Base-by-base conservation (phyloP, 345 rosid species). In the Acer negundo region DNA sequence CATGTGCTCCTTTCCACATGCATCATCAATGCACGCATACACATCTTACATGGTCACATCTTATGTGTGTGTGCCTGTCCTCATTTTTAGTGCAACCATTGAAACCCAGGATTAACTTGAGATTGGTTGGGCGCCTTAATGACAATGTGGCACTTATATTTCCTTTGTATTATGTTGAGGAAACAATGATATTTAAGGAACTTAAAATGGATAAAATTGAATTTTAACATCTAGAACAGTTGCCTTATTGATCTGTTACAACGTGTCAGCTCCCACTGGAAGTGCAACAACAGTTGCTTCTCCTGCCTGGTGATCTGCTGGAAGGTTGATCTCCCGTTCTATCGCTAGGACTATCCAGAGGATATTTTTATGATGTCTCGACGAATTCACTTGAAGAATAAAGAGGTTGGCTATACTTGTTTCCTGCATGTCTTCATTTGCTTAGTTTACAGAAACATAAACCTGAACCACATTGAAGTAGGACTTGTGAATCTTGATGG, bases 301-400 rank as follows among this genome's bases (percentile, higher is more conserved):
- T 81, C 79, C 73, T 95, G 82, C 98, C 98, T 28, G 84, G 85
- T 56, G 95, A 95, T 83, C 83, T 74, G 88, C 82, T 44, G 86
- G 90, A 79, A 89, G 93, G 83, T 82, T 95, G 82, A 66, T 89
- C 67, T 90, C 98, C 74, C 92, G 98, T 17, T 92, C 92, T 38
- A 74, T 83, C 4, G 97, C 98, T 4, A 82, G 97, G 87, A 92
- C 97, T 49, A 78, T 95, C 80, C 89, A 87, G 65, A 87, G 91
- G 82, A 79, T 92, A 24, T 89, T 95, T 71, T 81, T 92, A 51
- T 92, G 80, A 91, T 76, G 69, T 73, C 77, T 64, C 3, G 67
- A 62, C 31, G 26, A 24, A 24, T 69, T 35, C 56, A 13, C 53
- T 42, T 40, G 19, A 62, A 59, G 7, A n/a, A n/a, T 42, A 19